These are phyloP conservation scores for Phytophthora niederhauseri DNA, from an alignment of 352 stramenopile genomes.

Conservation along the genomic window DNA sequence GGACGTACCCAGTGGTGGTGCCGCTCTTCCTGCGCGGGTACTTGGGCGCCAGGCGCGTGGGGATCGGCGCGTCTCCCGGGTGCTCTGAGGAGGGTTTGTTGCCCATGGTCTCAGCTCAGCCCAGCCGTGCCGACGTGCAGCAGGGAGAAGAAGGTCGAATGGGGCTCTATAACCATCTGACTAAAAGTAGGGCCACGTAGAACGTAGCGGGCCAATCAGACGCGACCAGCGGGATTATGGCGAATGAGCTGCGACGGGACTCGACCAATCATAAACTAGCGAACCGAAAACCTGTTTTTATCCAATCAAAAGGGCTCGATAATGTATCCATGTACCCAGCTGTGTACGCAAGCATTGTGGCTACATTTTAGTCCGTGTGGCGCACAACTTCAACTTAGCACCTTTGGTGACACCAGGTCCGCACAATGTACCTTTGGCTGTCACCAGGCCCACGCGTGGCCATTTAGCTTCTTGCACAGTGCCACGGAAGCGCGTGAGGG, in stretches of 20 bases:
- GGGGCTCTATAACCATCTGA: constrained; percentile 13
- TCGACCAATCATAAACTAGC: neutral
- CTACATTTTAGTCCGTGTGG: too few relatives aligned
- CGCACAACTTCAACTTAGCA: too few relatives aligned
- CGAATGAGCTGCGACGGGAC: neutral
- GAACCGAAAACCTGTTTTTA: neutral
- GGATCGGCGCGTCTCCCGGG: constrained; percentile 2
- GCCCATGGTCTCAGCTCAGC: constrained; percentile 26
- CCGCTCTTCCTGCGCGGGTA: constrained; percentile 21
- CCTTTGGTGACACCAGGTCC: too few relatives aligned
- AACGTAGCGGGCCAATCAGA: neutral
- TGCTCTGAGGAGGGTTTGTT: constrained; percentile 40
- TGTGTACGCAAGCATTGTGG: neutral
- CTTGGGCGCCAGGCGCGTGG: constrained; percentile 34
- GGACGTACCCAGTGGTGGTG: constrained; percentile 16
- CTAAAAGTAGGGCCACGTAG: constrained; percentile 3
- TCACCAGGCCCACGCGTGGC: too few relatives aligned
- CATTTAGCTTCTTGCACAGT: too few relatives aligned
- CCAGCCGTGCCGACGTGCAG: neutral
- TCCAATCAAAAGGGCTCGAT: neutral
- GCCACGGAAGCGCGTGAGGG: too few relatives aligned
- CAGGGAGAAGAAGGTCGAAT: constrained; percentile 27
- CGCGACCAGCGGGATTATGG: neutral
- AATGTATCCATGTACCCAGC: neutral
- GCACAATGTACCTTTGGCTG: too few relatives aligned